Conservation (phyloP, 768 basidiomycete genomes). For the Mycena latifolia region DNA sequence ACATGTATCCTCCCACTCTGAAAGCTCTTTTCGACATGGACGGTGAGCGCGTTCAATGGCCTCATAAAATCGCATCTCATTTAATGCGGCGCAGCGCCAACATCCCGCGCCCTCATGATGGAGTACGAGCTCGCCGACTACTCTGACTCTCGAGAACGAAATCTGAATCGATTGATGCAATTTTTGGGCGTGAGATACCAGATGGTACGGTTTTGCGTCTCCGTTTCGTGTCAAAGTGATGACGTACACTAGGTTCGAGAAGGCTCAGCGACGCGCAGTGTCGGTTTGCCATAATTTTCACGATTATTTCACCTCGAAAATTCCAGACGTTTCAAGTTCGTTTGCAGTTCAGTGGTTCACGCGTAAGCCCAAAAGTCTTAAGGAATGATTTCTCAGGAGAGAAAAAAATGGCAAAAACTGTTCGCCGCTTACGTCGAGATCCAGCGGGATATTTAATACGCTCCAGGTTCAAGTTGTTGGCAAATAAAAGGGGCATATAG, state of each 20-base stretch:
- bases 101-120: conserved; percentile 42
- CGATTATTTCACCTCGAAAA: too few species aligned
- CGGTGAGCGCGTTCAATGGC: conserved; percentile 48
- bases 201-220: conserved; percentile 43
- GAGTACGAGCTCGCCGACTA: conserved; percentile 47
- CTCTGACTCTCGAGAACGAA: conserved; percentile 46
- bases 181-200: conserved; percentile 50
- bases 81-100: conserved; percentile 32
- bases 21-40: conserved; percentile 64
- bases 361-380: too few species aligned
- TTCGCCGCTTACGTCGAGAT: too few species aligned
- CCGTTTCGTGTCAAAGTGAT: not conserved
- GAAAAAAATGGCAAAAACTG: too few species aligned
- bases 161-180: conserved; percentile 53
- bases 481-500: too few species aligned
- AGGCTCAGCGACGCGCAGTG: conserved; percentile 22
- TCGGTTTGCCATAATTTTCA: conserved; percentile 16
- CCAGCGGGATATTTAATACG: too few species aligned
- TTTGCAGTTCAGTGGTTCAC: too few species aligned
- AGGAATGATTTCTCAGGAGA: too few species aligned
- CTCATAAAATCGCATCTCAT: not conserved
- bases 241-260: conserved; percentile 24
- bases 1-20: conserved; percentile 64
- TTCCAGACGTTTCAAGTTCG: too few species aligned
- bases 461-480: too few species aligned